These are phyloP conservation scores for Agaricus subrufescens DNA, from an alignment of 768 basidiomycete species.

Conservation along the genomic window DNA sequence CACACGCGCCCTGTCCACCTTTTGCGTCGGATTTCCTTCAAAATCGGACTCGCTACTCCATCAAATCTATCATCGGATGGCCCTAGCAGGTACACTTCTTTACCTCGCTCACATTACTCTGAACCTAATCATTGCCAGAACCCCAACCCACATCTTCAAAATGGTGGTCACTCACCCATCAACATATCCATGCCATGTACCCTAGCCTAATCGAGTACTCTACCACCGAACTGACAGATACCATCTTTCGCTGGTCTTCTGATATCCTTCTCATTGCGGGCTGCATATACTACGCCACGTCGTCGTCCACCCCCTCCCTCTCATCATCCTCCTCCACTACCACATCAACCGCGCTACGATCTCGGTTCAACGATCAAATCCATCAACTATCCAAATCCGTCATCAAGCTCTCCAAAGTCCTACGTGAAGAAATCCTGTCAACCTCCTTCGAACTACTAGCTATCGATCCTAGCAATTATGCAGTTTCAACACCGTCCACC, in stretches of 20 bases:
- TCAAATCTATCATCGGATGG: slow-evolving; percentile 58
- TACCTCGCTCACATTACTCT: background rate
- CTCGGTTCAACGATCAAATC: slow-evolving; percentile 36
- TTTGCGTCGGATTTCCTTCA: slow-evolving; percentile 71
- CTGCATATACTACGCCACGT: slow-evolving; percentile 34
- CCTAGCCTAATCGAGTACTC: slow-evolving; percentile 64
- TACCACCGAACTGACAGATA: slow-evolving; percentile 67
- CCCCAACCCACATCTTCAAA: slow-evolving; percentile 75
- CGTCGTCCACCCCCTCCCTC: slow-evolving; percentile 19
- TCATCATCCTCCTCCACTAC: too few relatives aligned
- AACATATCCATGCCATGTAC: slow-evolving; percentile 62
- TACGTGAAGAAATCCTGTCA: slow-evolving; percentile 72
- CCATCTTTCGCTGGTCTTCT: slow-evolving; percentile 67
- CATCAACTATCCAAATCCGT: slow-evolving; percentile 62
- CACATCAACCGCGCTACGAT: slow-evolving; percentile 23
- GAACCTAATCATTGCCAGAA: slow-evolving; percentile 33
- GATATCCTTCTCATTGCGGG: slow-evolving; percentile 66
- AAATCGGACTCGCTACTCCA: slow-evolving; percentile 63
- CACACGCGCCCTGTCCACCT: slow-evolving; percentile 61
- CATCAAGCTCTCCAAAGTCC: slow-evolving; percentile 56
- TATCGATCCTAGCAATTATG: slow-evolving; percentile 37
- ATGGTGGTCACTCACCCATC: slow-evolving; percentile 72
- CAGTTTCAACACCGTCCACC: slow-evolving; percentile 19
- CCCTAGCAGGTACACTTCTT: slow-evolving; percentile 38
- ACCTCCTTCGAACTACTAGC: slow-evolving; percentile 70